phyloP scores from a whole-genome alignment of 1,284 basidiomycete species.

The Ustanciosporium gigantosporum region DNA sequence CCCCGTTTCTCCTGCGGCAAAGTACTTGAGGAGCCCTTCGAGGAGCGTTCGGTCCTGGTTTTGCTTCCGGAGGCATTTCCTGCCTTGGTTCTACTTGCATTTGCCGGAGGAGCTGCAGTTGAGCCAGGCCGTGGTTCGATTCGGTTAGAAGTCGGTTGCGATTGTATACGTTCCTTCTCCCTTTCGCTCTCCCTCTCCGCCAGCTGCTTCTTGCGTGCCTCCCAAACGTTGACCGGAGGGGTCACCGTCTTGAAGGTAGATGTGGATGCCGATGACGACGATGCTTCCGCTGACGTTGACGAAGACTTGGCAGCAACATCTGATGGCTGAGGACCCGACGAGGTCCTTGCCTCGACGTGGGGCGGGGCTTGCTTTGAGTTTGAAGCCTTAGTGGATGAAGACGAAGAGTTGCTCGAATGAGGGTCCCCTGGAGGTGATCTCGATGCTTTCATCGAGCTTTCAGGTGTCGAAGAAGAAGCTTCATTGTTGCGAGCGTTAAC shows the following conservation, averaged over 20 bases:
- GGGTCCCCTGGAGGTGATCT: neutral
- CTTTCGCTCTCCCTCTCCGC: slow-evolving; percentile 33
- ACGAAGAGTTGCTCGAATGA: neutral
- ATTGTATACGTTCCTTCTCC: slow-evolving; percentile 13
- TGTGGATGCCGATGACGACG: neutral
- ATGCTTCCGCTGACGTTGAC: neutral
- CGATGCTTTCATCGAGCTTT: slow-evolving; percentile 4
- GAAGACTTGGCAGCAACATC: neutral
- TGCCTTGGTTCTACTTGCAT: too few species aligned
- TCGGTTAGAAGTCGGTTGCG: too few species aligned
- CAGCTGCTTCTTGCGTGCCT: slow-evolving; percentile 37
- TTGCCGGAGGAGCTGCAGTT: too few species aligned
- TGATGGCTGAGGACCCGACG: neutral
- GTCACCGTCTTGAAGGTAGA: neutral
- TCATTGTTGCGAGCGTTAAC: neutral
- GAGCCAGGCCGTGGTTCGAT: too few species aligned
- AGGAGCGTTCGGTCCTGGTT: too few species aligned
- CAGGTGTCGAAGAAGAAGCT: neutral
- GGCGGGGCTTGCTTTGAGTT: too few species aligned
- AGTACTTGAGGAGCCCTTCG: too few species aligned
- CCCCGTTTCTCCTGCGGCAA: too few species aligned
- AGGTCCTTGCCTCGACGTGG: neutral
- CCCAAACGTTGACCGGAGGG: slow-evolving; percentile 44
- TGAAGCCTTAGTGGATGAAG: neutral
- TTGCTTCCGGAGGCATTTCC: too few species aligned